Evolutionary conservation across 345 rosid species (phyloP), one percentile per base, ranked within the genome.

Genomic region (Brassica juncea): DNA sequence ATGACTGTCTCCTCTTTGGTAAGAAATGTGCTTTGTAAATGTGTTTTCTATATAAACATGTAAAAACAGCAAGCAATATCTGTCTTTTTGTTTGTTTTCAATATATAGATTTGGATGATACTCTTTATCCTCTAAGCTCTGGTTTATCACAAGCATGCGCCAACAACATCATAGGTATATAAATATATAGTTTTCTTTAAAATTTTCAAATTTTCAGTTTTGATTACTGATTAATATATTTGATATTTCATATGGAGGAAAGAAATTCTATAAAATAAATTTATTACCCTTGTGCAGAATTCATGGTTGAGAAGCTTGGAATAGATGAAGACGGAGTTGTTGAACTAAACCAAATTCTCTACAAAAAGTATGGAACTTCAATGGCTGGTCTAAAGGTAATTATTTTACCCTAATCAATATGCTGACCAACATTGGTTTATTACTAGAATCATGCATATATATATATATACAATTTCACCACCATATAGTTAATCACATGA

Each of bases 341-440:
- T 42, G 91, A 86, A 44, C 58, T 88, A 42, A 87, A 94, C 66
- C 79, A 81, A 23, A 81, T 88, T 23, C 87, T 92, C 49, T 94
- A 91, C 81, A 90, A 74, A 47, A 91, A 84, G 58, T 89, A 89
- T 81, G 97, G 97, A 57, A 94, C 97, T 70, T 84, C 97, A 70
- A 87, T 92, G 97, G 97, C 97, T 77, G 98, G 98, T 74, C 92
- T 94, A 52, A 86, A 87, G 93, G 98, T 92, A 86, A 68, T 8
- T 16, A 5, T 21, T n/a, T n/a, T 52, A 68, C 54, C 14, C 9
- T 47, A 12, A 44, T 4, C 15, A 31, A 57, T 57, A 58, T 58
- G 31, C 25, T 70, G 42, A 57, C 49, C 25, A 14, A 54, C 7
- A 32, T 12, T 52, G 47, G 37, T 32, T 39, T 32, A 52, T 35